phyloP scores from a whole-genome alignment of 495 filamentous ascomycete genomes.

The Aspergillus affinis region DNA sequence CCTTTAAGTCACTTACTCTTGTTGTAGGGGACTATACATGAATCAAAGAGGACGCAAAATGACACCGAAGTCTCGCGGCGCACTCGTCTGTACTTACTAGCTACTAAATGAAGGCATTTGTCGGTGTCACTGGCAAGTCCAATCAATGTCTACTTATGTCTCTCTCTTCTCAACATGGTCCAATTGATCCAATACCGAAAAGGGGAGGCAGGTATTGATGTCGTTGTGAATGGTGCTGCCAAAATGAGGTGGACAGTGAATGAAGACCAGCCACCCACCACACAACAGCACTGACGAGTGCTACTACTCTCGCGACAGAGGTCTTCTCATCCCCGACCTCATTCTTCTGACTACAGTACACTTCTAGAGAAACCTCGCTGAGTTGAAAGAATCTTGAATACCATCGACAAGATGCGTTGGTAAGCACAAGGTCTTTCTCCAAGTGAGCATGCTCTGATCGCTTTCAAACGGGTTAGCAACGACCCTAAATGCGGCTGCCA shows the following conservation, averaged over 20 bases:
- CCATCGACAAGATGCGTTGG: conserved; percentile 10
- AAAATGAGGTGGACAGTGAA: conserved; percentile 1
- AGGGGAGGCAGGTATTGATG: too few species aligned
- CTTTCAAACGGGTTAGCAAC: conserved; percentile 13
- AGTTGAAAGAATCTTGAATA: neutral
- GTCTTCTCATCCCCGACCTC: neutral
- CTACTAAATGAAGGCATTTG: too few species aligned
- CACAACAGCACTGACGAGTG: neutral
- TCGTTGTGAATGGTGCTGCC: neutral
- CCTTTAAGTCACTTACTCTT: too few species aligned
- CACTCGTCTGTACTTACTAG: too few species aligned
- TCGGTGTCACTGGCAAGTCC: too few species aligned
- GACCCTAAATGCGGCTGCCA: conserved; percentile 22
- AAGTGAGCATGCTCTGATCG: conserved; percentile 6
- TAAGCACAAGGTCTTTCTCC: conserved; percentile 1
- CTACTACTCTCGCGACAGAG: neutral
- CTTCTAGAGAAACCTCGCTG: neutral
- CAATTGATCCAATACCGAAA: too few species aligned
- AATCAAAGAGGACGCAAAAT: too few species aligned
- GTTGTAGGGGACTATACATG: too few species aligned
- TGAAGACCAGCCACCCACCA: conserved; percentile 8
- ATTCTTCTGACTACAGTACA: neutral
- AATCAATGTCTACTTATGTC: too few species aligned
- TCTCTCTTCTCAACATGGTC: too few species aligned
- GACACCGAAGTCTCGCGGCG: too few species aligned